phyloP scores from a whole-genome alignment of 2,329 filamentous ascomycete genomes.

The Aspergillus fructus region DNA sequence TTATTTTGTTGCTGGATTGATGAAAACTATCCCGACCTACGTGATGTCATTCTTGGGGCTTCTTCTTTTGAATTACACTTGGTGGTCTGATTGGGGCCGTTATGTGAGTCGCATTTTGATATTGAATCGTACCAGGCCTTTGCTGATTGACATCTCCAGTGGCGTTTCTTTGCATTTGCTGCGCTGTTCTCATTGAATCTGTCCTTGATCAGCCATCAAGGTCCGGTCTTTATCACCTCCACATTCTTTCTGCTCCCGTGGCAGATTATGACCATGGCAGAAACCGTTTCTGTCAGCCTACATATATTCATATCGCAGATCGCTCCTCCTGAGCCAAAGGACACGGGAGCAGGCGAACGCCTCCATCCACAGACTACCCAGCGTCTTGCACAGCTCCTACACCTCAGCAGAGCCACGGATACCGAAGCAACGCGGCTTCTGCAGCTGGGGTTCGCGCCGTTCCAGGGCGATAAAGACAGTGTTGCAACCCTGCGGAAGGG shows the following conservation, averaged over 20 bases:
- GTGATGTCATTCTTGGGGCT: constrained; percentile 36
- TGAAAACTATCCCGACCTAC: constrained; percentile 40
- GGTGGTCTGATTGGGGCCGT: constrained; percentile 43
- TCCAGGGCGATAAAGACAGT: constrained; percentile 67
- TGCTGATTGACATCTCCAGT: constrained; percentile 30
- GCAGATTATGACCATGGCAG: constrained; percentile 73
- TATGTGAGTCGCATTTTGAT: constrained; percentile 39
- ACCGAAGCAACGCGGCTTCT: constrained; percentile 69
- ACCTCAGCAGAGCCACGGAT: constrained; percentile 60
- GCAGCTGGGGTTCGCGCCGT: constrained; percentile 78
- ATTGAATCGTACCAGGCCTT: background rate
- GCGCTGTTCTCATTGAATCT: constrained; percentile 58
- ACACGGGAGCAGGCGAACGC: constrained; percentile 29
- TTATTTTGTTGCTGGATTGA: constrained; percentile 68
- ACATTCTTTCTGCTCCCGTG: constrained; percentile 68
- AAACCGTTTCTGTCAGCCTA: constrained; percentile 73
- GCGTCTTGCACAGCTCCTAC: constrained; percentile 67
- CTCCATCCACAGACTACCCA: constrained; percentile 54
- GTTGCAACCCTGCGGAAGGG: constrained; percentile 65
- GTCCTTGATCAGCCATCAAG: constrained; percentile 55
- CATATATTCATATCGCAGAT: constrained; percentile 84
- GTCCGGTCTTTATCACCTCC: constrained; percentile 39
- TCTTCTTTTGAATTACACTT: constrained; percentile 39
- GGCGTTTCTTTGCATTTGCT: constrained; percentile 54
- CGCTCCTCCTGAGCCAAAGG: constrained; percentile 61